phyloP scores from a whole-genome alignment of 768 basidiomycete species.

The Lanmaoa rubissima region DNA sequence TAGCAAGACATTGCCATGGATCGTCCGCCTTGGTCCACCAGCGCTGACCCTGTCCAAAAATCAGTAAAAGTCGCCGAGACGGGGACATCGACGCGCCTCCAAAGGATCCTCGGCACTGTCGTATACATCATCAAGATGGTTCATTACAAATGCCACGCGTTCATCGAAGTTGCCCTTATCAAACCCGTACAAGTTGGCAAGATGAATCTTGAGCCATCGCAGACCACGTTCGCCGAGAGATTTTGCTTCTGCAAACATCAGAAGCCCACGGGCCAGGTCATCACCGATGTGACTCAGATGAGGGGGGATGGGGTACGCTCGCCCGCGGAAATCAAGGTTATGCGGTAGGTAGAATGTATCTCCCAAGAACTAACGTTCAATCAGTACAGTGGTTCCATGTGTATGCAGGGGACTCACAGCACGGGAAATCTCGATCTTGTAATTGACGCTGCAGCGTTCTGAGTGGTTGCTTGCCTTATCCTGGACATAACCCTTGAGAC shows the following conservation, averaged over 20 bases:
- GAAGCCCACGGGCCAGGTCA: conserved; percentile 84
- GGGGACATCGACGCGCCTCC: conserved; percentile 44
- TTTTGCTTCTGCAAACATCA: conserved; percentile 77
- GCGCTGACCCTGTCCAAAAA: conserved; percentile 49
- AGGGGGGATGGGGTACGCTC: conserved; percentile 95
- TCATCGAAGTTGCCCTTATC: conserved; percentile 96
- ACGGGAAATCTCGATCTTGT: conserved; percentile 94
- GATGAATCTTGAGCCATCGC: conserved; percentile 93
- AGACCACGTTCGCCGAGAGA: conserved; percentile 82
- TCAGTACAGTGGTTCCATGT: neutral
- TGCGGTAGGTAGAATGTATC: conserved; percentile 92
- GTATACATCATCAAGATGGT: conserved; percentile 71
- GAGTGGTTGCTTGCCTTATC: conserved; percentile 81
- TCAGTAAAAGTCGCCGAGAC: conserved; percentile 2
- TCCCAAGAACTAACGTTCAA: conserved; percentile 62
- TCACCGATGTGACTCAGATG: conserved; percentile 96
- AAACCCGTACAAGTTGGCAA: conserved; percentile 89
- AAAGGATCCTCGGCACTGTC: conserved; percentile 84
- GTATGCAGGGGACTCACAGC: conserved; percentile 53
- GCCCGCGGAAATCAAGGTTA: conserved; percentile 96
- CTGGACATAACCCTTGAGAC: conserved; percentile 54
- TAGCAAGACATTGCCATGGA: conserved; percentile 96
- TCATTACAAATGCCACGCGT: conserved; percentile 74
- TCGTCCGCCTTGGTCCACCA: conserved; percentile 96
- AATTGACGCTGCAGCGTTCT: conserved; percentile 90